phyloP scores from a whole-genome alignment of 345 rosid species.

The Gossypium sturtianum region DNA sequence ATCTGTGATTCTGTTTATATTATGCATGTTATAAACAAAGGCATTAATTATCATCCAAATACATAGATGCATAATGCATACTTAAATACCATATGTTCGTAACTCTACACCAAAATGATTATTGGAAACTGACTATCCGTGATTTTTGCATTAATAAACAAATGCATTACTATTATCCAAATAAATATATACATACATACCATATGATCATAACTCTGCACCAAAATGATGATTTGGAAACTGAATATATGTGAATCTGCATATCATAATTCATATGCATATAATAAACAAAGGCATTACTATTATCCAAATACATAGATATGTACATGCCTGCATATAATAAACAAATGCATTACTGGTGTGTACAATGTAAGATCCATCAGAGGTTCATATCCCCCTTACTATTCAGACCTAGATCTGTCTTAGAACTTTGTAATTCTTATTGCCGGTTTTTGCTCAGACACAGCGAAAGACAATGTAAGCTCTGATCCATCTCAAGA shows the following conservation, averaged over 20 bases:
- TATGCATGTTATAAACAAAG: too few relatives aligned
- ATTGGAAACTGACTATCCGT: neutral
- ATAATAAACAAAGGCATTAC: too few relatives aligned
- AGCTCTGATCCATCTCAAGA: slow-evolving; percentile 5
- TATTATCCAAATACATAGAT: neutral
- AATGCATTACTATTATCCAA: too few relatives aligned
- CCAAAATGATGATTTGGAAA: neutral
- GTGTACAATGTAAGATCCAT: too few relatives aligned
- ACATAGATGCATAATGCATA: too few relatives aligned
- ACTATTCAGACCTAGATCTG: too few relatives aligned
- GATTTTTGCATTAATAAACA: neutral
- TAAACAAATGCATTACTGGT: too few relatives aligned
- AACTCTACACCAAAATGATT: neutral
- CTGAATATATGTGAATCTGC: neutral
- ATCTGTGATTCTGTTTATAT: too few relatives aligned
- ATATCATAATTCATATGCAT: too few relatives aligned
- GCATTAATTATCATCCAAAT: too few relatives aligned
- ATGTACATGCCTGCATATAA: neutral
- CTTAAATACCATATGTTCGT: neutral
- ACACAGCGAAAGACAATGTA: slow-evolving; percentile 30
- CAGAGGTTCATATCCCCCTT: too few relatives aligned
- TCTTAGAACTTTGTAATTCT: neutral
- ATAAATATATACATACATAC: too few relatives aligned
- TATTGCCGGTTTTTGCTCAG: slow-evolving; percentile 19
- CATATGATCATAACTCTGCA: neutral